phyloP scores from a whole-genome alignment of 179 eudicot genomes.

The Gypsophila paniculata region DNA sequence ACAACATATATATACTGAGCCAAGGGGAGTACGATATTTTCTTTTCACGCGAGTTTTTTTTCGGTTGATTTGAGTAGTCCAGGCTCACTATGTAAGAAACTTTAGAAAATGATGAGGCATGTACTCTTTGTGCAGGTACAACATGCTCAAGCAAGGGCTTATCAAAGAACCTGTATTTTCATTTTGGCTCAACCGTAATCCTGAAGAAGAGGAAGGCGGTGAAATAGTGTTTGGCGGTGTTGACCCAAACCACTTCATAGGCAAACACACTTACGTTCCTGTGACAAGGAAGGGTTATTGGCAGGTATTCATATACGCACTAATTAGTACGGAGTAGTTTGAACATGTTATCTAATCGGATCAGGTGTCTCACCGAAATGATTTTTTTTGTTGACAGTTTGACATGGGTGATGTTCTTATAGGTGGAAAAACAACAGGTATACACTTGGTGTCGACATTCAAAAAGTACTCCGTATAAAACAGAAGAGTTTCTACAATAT shows the following conservation, averaged over 20 bases:
- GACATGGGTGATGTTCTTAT: constrained; percentile 52
- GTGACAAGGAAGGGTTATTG: constrained; percentile 84
- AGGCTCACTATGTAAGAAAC: neutral
- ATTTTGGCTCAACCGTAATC: constrained; percentile 79
- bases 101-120: neutral
- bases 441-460: neutral
- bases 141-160: constrained; percentile 74
- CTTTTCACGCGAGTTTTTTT: too few species aligned
- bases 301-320: constrained; percentile 64
- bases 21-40: too few species aligned
- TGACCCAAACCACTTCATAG: constrained; percentile 69
- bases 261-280: constrained; percentile 77
- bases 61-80: too few species aligned
- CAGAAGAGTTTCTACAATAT: too few species aligned
- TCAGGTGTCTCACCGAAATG: constrained; percentile 3
- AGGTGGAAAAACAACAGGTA: constrained; percentile 42
- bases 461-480: too few species aligned
- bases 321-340: neutral
- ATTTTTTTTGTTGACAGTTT: constrained; percentile 29
- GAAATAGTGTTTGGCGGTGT: constrained; percentile 85
- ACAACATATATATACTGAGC: too few species aligned
- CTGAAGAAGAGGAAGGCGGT: constrained; percentile 67
- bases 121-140: constrained; percentile 50
- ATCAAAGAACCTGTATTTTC: constrained; percentile 67
- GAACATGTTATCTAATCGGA: neutral